Base-by-base conservation (phyloP, 2,329 filamentous ascomycete genomes). In the Penicillium sclerotiorum region DNA sequence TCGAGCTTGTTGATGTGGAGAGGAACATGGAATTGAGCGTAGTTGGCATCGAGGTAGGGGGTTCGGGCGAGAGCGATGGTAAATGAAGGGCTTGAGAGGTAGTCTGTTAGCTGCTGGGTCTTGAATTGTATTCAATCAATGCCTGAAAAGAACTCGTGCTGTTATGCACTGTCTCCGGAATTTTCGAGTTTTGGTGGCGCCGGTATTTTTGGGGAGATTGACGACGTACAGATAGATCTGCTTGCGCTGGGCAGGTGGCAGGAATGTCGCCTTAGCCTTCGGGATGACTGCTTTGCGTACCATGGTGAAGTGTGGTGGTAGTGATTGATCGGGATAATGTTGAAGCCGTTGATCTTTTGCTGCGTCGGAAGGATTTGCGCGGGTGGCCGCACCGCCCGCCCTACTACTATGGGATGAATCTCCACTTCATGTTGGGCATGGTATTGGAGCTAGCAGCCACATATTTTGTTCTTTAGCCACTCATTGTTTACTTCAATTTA, bases 1-100 rank as follows among this genome's bases (percentile, higher is more conserved):
- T 99, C 94, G 73, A 97, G 87, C 77, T 99, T 99, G 80, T 90
- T 95, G 80, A 96, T 91, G 63, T 83, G 85, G 62, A 97, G 81
- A 9, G 94, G 94, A 25, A 96, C 93, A 65, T 87, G 81, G 83
- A 99, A 99, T 63, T 86, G 87, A 56, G 93, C 94, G 70, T 89
- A 90, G 70, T 85, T 87, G 17, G 92, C 85, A 7, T 89, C 86
- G 46, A 89, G 82, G 59, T 82, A 79, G 23, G 84, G 83, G 50
- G 85, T 87, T 60, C 86, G 87, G 62, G 95, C 78, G 64, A 97
- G 83, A 53, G 87, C 86, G 66, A 97, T 78, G 57, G 85, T 83
- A 75, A 95, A 89, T 67, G 87, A 85, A 45, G 93, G 93, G 52
- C 92, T 96, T 12, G 30, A 4, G 1, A 15, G 11, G 12, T 28